A percentile compares a stretch with the other conserved stretches of the same genome.
These are phyloP conservation scores for Tinospora cordifolia DNA, from an alignment of 164 flowering plant genomes.

Conservation along the genomic window DNA sequence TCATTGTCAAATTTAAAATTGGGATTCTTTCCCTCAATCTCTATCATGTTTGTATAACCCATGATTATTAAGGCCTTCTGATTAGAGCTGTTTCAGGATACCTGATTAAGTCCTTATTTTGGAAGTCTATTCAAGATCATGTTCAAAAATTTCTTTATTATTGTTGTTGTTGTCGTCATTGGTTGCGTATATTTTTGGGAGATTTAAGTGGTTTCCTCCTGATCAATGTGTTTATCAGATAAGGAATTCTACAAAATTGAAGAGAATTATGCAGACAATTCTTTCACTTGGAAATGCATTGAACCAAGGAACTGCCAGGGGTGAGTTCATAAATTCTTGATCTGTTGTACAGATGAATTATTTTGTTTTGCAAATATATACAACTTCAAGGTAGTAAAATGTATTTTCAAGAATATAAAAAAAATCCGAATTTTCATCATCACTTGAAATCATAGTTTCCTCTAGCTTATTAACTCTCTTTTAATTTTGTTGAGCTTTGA, in stretches of 20 bases:
- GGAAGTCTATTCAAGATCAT: constrained; percentile 20
- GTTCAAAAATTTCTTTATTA: neutral
- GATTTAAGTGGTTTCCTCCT: constrained; percentile 9
- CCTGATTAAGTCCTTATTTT: neutral
- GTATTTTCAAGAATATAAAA: neutral
- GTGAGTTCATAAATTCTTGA: constrained; percentile 34
- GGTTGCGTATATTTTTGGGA: neutral
- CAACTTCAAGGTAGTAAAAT: neutral
- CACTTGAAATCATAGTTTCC: neutral
- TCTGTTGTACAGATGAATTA: neutral
- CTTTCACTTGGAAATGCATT: constrained; percentile 90
- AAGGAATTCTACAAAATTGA: constrained; percentile 64
- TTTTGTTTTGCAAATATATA: neutral
- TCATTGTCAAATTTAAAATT: neutral
- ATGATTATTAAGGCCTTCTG: neutral
- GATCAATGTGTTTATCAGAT: constrained; percentile 39
- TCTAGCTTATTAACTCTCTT: neutral
- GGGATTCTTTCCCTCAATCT: neutral
- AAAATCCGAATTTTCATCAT: neutral
- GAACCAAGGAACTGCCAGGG: constrained; percentile 96
- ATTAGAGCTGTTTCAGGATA: neutral
- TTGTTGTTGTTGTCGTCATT: neutral
- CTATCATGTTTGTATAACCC: neutral
- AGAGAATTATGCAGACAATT: constrained; percentile 86
- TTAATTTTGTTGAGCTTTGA: neutral